Conservation (phyloP, 176 grass and related monocot species). For the Lolium multiflorum region DNA sequence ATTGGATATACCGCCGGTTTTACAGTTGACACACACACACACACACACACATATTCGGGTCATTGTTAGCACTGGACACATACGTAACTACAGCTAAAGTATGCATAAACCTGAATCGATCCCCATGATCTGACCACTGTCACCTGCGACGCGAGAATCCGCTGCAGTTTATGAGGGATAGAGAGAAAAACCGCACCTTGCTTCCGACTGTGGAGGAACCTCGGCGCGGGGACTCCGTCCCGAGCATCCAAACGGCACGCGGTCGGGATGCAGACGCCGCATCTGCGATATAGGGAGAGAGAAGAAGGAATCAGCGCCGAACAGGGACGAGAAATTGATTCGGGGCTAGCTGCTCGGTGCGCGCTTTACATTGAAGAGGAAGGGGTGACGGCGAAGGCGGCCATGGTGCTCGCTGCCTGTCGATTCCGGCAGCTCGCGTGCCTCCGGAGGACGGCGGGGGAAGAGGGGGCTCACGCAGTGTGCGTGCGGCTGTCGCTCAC, state of each 20-base stretch:
- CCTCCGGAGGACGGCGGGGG: not conserved
- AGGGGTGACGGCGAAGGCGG: constrained; percentile 4
- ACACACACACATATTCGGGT: too few relatives aligned
- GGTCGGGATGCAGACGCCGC: constrained; percentile 28
- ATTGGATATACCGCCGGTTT: not conserved
- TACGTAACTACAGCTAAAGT: not conserved
- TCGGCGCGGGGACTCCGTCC: not conserved
- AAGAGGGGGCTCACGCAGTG: not conserved
- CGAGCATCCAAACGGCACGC: not conserved
- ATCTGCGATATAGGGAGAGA: constrained; percentile 7
- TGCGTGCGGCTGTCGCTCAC: constrained; percentile 12
- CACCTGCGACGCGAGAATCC: not conserved
- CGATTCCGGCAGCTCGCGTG: constrained; percentile 18
- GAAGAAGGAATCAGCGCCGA: not conserved
- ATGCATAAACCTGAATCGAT: not conserved
- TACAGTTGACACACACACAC: not conserved
- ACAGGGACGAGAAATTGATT: not conserved
- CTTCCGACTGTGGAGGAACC: constrained; percentile 17
- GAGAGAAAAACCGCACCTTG: constrained; percentile 23
- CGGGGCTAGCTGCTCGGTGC: not conserved
- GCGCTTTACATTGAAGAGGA: not conserved
- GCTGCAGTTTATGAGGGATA: not conserved
- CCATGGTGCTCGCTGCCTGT: not conserved
- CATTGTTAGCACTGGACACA: not conserved
- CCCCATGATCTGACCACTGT: not conserved